Percentiles rank a stretch among this genome's conserved stretches.
Evolutionary conservation across 2,329 filamentous ascomycete genomes (phyloP).

Genomic region (Sporothrix sp.): DNA sequence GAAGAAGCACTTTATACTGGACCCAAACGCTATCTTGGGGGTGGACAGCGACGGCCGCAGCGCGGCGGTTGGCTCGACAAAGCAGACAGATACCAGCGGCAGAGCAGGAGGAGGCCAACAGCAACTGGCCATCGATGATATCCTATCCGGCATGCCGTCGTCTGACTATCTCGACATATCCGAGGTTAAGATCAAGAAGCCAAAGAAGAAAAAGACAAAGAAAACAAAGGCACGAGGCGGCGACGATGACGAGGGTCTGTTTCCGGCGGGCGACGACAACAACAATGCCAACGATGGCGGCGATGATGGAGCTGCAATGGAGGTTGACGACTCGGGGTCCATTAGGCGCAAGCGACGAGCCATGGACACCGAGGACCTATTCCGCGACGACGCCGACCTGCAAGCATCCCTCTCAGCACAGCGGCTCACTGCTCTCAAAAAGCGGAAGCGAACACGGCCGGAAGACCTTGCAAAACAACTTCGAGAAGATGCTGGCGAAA

Average conservation of each 20-base stretch:
- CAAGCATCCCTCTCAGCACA: constrained; percentile 80
- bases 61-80: background rate
- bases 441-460: constrained; percentile 75
- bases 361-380: constrained; percentile 47
- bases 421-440: constrained; percentile 75
- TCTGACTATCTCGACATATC: constrained; percentile 86
- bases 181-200: constrained; percentile 87
- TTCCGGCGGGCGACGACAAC: constrained; percentile 30
- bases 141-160: constrained; percentile 52
- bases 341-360: constrained; percentile 51
- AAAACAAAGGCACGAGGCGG: constrained; percentile 60
- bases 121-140: constrained; percentile 62
- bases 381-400: constrained; percentile 59
- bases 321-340: constrained; percentile 59
- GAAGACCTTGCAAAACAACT: constrained; percentile 81
- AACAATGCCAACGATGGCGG: constrained; percentile 27
- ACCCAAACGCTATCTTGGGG: constrained; percentile 61
- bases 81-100: background rate
- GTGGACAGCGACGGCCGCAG: constrained; percentile 47
- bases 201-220: constrained; percentile 78
- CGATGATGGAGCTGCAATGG: constrained; percentile 45
- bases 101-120: constrained; percentile 47
- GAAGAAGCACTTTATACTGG: constrained; percentile 75
- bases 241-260: constrained; percentile 51
- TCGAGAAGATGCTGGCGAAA: constrained; percentile 26